Percentiles rank a stretch among this genome's conserved stretches.
phyloP scores from a whole-genome alignment of 169 alveolate genomes.

The Cryptosporidium baileyi region DNA sequence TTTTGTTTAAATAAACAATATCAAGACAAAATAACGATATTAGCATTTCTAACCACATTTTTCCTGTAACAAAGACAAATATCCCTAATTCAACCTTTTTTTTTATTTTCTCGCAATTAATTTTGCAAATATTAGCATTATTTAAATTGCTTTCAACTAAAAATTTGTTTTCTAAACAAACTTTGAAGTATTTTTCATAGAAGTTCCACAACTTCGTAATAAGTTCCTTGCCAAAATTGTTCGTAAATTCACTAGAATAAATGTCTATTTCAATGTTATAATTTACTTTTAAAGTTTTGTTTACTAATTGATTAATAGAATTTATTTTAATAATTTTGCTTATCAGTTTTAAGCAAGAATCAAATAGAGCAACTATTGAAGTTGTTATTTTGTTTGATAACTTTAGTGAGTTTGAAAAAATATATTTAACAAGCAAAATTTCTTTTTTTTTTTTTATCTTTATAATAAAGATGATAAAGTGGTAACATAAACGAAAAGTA shows the following conservation, averaged over 20 bases:
- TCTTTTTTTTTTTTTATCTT: conserved; percentile 1
- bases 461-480: not conserved
- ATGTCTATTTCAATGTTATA: not conserved
- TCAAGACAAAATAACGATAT: conserved; percentile 12
- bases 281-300: not conserved
- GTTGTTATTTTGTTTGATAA: conserved; percentile 30
- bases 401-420: conserved; percentile 31
- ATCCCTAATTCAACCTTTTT: conserved; percentile 47
- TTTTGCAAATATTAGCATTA: too few relatives aligned
- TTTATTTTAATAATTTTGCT: not conserved
- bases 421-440: not conserved
- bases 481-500: conserved; percentile 55
- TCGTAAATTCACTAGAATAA: not conserved
- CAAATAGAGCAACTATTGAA: conserved; percentile 8
- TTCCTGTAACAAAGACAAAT: conserved; percentile 15
- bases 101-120: too few relatives aligned
- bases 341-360: not conserved
- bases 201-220: conserved; percentile 1
- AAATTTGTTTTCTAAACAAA: too few relatives aligned
- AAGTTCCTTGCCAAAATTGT: not conserved
- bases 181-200: conserved; percentile 1
- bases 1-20: not conserved
- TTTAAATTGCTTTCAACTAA: not conserved
- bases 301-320: conserved; percentile 16
- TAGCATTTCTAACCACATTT: conserved; percentile 42